These are phyloP conservation scores for Amanita pseudoporphyria DNA, from an alignment of 768 basidiomycete species.

Conservation along the genomic window DNA sequence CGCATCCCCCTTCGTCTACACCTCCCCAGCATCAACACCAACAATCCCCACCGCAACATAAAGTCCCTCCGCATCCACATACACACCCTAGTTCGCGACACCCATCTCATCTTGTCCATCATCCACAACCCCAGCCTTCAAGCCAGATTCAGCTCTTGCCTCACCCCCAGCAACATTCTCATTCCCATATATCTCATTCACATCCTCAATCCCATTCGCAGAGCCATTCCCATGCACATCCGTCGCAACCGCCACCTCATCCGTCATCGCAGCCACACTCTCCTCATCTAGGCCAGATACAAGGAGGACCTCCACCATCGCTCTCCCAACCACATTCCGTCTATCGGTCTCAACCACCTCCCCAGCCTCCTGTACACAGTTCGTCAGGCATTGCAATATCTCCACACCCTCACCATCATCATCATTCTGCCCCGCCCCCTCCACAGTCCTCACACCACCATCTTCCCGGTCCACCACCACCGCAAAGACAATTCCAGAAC, in stretches of 20 bases:
- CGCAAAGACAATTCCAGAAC: conserved; percentile 18
- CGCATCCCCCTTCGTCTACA: not conserved
- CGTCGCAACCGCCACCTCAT: conserved; percentile 4
- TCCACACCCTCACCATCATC: conserved; percentile 5
- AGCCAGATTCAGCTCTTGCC: conserved; percentile 6
- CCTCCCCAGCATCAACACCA: not conserved
- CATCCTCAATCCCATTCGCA: conserved; percentile 3
- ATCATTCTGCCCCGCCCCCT: conserved; percentile 7
- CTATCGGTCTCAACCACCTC: conserved; percentile 5
- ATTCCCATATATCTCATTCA: not conserved
- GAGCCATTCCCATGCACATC: not conserved
- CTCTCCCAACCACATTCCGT: not conserved
- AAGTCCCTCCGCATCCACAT: not conserved
- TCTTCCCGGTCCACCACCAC: conserved; percentile 8
- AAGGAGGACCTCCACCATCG: not conserved
- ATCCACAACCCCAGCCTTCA: conserved; percentile 6
- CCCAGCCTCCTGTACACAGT: conserved; percentile 1
- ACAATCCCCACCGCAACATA: not conserved
- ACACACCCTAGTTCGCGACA: conserved; percentile 1
- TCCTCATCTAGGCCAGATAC: conserved; percentile 6
- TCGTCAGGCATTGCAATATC: not conserved
- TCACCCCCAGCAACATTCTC: conserved; percentile 4
- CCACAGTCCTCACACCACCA: conserved; percentile 7
- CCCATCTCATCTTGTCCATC: conserved; percentile 2
- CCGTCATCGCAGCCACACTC: conserved; percentile 5